Evolutionary conservation across 176 grass and related monocot species (phyloP).

Genomic region (Oryza officinalis): DNA sequence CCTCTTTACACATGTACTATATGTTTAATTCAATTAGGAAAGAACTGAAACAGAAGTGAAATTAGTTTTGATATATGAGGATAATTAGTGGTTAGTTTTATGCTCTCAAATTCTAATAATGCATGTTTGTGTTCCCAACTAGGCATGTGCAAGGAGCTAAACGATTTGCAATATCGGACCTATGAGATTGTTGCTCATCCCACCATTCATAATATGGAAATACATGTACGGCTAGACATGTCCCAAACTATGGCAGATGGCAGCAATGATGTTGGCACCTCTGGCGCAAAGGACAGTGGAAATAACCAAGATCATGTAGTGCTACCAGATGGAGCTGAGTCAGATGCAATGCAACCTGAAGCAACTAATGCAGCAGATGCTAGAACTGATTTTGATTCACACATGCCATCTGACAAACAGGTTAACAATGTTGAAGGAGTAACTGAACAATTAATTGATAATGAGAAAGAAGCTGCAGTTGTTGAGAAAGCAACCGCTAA

Average conservation of each 20-base stretch:
- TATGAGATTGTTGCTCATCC: constrained; percentile 44
- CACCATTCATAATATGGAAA: constrained; percentile 32
- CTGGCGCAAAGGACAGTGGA: constrained; percentile 31
- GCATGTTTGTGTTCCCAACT: constrained; percentile 31
- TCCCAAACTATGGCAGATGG: constrained; percentile 34
- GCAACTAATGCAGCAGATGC: constrained; percentile 10
- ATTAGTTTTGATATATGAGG: constrained; percentile 9
- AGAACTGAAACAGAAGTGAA: constrained; percentile 10
- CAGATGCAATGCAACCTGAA: constrained; percentile 9
- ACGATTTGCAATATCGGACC: constrained; percentile 44
- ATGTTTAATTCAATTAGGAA: background rate
- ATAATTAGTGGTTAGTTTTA: constrained; percentile 11
- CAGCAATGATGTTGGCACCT: constrained; percentile 27
- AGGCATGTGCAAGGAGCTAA: constrained; percentile 75
- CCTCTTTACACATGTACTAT: background rate
- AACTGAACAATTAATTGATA: constrained; percentile 24
- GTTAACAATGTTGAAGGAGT: constrained; percentile 37
- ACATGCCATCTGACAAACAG: constrained; percentile 33
- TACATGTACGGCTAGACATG: constrained; percentile 17
- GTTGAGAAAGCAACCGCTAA: constrained; percentile 30
- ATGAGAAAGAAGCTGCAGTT: constrained; percentile 24
- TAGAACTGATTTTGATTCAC: constrained; percentile 27
- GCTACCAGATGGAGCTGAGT: constrained; percentile 24
- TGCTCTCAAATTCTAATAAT: background rate
- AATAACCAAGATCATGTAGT: constrained; percentile 31